Conservation (phyloP, 192 early-diverging fungal species). For the Coemansia sp. region DNA sequence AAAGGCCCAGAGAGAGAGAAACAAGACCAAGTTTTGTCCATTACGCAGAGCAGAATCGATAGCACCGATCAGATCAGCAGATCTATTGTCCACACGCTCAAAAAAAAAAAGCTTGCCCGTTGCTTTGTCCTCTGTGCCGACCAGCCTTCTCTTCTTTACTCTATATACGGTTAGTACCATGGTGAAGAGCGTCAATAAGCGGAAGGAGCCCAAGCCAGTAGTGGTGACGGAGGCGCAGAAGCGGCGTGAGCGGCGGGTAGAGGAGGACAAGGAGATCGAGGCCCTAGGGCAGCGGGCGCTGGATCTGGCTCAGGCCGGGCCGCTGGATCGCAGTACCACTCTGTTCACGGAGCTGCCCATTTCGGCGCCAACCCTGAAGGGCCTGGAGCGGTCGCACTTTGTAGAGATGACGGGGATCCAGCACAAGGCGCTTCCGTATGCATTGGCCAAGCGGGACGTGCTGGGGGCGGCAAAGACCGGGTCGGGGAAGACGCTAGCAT, state of each 20-base stretch:
- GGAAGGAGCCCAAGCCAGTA: slow-evolving; percentile 6
- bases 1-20: too few relatives aligned
- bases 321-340: slow-evolving; percentile 8
- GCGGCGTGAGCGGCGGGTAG: slow-evolving; percentile 28
- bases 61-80: background rate
- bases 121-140: background rate
- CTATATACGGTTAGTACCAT: background rate
- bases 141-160: background rate
- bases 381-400: slow-evolving; percentile 76
- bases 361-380: slow-evolving; percentile 51
- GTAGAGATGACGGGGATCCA: slow-evolving; percentile 95
- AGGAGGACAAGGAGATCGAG: slow-evolving; percentile 24
- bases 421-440: slow-evolving; percentile 64
- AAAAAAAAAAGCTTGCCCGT: slow-evolving; percentile 1
- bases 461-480: slow-evolving; percentile 84
- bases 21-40: too few relatives aligned
- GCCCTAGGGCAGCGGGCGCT: slow-evolving; percentile 37
- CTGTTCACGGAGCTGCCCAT: slow-evolving; percentile 38
- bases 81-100: background rate
- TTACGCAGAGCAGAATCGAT: background rate
- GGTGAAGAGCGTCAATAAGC: background rate
- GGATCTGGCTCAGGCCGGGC: slow-evolving; percentile 13
- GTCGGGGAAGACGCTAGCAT: slow-evolving; percentile 78
- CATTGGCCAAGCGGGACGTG: slow-evolving; percentile 64
- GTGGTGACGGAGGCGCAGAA: slow-evolving; percentile 14